Evolutionary conservation across 176 grass and related monocot genomes (phyloP).

Genomic region (Triticum dicoccoides): DNA sequence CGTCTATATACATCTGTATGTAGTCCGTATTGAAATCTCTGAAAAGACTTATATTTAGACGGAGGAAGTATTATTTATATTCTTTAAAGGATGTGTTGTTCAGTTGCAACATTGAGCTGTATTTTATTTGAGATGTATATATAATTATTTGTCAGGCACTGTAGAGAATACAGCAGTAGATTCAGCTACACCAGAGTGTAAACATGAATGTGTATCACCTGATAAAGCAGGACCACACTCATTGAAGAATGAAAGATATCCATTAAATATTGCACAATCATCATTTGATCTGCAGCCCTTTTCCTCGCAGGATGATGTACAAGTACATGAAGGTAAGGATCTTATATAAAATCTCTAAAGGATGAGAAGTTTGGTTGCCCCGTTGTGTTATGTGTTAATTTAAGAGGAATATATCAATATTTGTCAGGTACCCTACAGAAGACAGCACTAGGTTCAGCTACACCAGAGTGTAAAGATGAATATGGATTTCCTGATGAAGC

Average conservation of each 20-base stretch:
- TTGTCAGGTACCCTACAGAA: slow-evolving; percentile 15
- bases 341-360: background rate
- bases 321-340: slow-evolving; percentile 23
- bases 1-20: too few species aligned
- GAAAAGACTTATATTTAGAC: too few species aligned
- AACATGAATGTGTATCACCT: slow-evolving; percentile 1
- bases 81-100: background rate
- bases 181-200: background rate
- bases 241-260: background rate
- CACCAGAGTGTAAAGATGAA: slow-evolving; percentile 2
- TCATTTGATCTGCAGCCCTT: background rate
- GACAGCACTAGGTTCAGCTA: background rate
- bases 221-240: background rate
- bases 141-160: slow-evolving; percentile 29
- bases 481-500: slow-evolving; percentile 3
- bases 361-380: background rate
- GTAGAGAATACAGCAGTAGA: background rate
- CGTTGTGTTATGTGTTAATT: background rate
- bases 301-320: background rate
- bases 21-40: too few species aligned
- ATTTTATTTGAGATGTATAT: background rate
- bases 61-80: too few species aligned
- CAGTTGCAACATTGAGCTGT: background rate
- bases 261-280: slow-evolving; percentile 6
- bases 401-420: slow-evolving; percentile 23